These are phyloP conservation scores for Phytophthora brassicae DNA, from an alignment of 352 stramenopile species.

Conservation along the genomic window DNA sequence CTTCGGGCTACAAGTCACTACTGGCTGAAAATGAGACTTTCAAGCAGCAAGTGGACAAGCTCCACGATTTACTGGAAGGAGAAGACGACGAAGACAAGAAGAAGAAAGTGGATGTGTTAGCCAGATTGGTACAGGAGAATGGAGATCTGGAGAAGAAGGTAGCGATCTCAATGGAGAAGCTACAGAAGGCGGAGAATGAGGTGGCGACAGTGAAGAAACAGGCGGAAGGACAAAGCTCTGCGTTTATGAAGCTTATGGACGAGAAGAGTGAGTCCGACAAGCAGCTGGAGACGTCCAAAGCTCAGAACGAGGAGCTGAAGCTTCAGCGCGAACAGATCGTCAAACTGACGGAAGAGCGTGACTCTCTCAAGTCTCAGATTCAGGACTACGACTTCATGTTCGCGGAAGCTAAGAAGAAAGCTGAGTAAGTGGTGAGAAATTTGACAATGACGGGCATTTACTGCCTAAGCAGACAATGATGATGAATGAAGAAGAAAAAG, in stretches of 20 bases:
- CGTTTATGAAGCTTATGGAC: constrained; percentile 85
- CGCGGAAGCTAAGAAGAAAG: constrained; percentile 86
- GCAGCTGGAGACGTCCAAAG: constrained; percentile 41
- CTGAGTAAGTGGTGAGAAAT: constrained; percentile 42
- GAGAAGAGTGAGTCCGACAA: constrained; percentile 68
- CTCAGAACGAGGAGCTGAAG: constrained; percentile 48
- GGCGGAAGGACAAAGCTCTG: constrained; percentile 69
- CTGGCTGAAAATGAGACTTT: constrained; percentile 71
- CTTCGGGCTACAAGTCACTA: constrained; percentile 63
- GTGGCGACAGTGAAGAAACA: constrained; percentile 74
- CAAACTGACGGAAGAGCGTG: constrained; percentile 58
- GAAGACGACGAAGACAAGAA: constrained; percentile 42
- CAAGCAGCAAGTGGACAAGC: constrained; percentile 68
- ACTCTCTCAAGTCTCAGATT: constrained; percentile 77
- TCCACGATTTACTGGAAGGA: constrained; percentile 50
- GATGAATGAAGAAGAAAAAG: constrained; percentile 5
- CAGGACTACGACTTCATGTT: constrained; percentile 92
- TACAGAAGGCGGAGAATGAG: constrained; percentile 49
- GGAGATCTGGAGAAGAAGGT: constrained; percentile 46
- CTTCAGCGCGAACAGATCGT: constrained; percentile 47
- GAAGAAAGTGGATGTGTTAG: constrained; percentile 48
- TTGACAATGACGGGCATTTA: too few species aligned
- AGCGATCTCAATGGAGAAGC: constrained; percentile 33
- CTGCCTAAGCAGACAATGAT: too few species aligned
- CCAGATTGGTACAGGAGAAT: constrained; percentile 70